Base-by-base conservation (phyloP, 257 asterid genomes). In the Capsicum pubescens region DNA sequence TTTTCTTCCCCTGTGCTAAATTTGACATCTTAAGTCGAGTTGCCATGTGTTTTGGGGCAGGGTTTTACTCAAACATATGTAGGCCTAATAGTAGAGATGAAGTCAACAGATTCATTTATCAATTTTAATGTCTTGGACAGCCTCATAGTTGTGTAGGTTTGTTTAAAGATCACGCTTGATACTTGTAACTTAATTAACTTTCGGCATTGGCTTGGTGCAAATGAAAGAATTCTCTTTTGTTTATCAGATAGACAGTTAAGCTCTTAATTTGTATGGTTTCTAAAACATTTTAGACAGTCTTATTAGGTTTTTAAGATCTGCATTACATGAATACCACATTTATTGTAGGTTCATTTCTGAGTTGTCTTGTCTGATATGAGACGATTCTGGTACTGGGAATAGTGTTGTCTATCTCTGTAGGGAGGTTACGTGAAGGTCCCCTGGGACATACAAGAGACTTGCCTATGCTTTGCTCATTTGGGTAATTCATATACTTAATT, bases 301-400 rank as follows among this genome's bases (percentile, higher is more conserved):
- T 74, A 74, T 19, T 74, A 21, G 60, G 80, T 13, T 74, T 60
- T 74, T 74, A 21, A 54, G 26, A 50, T 42, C 39, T 1, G 46
- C 12, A 19, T 48, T 74, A 1, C 44, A 48, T 50, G 61, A 50
- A 13, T 74, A 21, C 80, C 3, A 11, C 80, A 74, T 21, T 74
- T 19, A 74, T 39, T 17, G 32, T 74, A 74, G 61, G 61, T 50
- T 74, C 8, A 3, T 21, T 8, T 74, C 39, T 46, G 58, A 71
- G 58, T 71, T 74, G 11, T 48, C 44, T 74, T 0, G 12, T 19
- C 60, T 14, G 4, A 74, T 21, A 19, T 46, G 79, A 7, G 36
- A 71, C 11, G 8, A 19, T 74, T 74, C 80, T 74, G 80, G 60
- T 50, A 21, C 19, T 50, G 80, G 39, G 80, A 74, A 7, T 74